phyloP scores from a whole-genome alignment of 2,329 filamentous ascomycete genomes.

The Apiospora sp. region DNA sequence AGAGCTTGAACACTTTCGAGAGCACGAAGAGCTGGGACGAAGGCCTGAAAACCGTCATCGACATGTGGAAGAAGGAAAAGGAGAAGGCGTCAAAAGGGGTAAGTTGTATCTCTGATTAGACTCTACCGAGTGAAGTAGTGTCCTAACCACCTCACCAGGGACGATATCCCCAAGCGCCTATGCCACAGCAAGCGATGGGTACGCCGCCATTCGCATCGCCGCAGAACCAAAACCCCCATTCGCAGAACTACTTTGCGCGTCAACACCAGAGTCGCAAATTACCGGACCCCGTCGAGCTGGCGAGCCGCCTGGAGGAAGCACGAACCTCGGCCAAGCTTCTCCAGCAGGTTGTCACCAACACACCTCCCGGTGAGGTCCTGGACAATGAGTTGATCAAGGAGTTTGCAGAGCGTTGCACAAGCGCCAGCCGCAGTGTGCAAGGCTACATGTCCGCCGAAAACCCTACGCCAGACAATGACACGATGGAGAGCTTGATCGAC shows the following conservation, averaged over 20 bases:
- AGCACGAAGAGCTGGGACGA: slow-evolving; percentile 76
- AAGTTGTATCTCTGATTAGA: background rate
- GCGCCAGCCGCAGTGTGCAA: slow-evolving; percentile 83
- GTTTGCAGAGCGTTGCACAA: slow-evolving; percentile 85
- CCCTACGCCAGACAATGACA: slow-evolving; percentile 88
- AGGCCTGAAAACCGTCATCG: slow-evolving; percentile 72
- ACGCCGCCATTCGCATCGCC: slow-evolving; percentile 38
- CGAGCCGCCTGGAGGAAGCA: slow-evolving; percentile 86
- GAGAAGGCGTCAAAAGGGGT: slow-evolving; percentile 60
- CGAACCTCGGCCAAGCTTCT: slow-evolving; percentile 89
- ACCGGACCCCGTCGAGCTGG: slow-evolving; percentile 79
- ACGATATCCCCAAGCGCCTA: slow-evolving; percentile 5
- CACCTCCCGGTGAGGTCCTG: slow-evolving; percentile 77
- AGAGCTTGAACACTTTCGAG: slow-evolving; percentile 84
- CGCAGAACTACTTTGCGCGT: slow-evolving; percentile 66
- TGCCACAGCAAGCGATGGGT: slow-evolving; percentile 32
- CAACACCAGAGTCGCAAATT: slow-evolving; percentile 56
- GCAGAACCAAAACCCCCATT: slow-evolving; percentile 36
- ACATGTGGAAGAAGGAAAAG: slow-evolving; percentile 93
- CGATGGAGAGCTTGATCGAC: slow-evolving; percentile 91
- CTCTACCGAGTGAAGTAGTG: background rate
- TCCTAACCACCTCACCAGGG: background rate
- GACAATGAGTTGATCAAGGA: slow-evolving; percentile 90
- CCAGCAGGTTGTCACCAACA: slow-evolving; percentile 90
- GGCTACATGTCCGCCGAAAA: slow-evolving; percentile 82